phyloP scores from a whole-genome alignment of 2,329 filamentous ascomycete genomes.

The Colletotrichum theobromicola region DNA sequence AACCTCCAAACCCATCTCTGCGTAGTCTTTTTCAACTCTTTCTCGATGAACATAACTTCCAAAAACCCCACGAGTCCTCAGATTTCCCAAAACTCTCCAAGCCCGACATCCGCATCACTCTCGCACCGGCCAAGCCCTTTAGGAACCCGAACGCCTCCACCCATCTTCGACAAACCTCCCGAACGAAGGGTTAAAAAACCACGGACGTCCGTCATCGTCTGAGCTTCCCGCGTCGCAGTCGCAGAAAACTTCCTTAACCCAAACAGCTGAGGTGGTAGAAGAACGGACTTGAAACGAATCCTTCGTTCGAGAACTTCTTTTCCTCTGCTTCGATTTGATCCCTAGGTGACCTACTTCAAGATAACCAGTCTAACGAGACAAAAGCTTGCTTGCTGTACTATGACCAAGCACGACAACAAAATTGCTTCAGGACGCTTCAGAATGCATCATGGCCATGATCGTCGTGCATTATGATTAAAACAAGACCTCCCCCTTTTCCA shows the following conservation, averaged over 20 bases:
- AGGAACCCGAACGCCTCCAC: background rate
- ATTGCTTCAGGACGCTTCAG: background rate
- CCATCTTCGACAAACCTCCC: background rate
- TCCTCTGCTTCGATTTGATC: background rate
- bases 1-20: too few relatives aligned
- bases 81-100: background rate
- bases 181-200: background rate
- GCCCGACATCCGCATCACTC: background rate
- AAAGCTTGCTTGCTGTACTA: background rate
- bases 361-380: background rate
- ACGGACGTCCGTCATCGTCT: slow-evolving; percentile 8
- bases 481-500: background rate
- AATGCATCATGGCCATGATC: background rate
- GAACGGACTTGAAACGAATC: background rate
- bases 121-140: slow-evolving; percentile 1
- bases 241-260: background rate
- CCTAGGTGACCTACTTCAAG: background rate
- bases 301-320: background rate
- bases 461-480: background rate
- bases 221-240: background rate
- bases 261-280: background rate
- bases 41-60: too few relatives aligned
- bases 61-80: background rate
- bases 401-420: background rate
- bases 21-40: too few relatives aligned